Percentiles rank a stretch among this genome's conserved stretches.
Conservation (phyloP, 495 filamentous ascomycete species). For the Aspergillus coremiiformis region DNA sequence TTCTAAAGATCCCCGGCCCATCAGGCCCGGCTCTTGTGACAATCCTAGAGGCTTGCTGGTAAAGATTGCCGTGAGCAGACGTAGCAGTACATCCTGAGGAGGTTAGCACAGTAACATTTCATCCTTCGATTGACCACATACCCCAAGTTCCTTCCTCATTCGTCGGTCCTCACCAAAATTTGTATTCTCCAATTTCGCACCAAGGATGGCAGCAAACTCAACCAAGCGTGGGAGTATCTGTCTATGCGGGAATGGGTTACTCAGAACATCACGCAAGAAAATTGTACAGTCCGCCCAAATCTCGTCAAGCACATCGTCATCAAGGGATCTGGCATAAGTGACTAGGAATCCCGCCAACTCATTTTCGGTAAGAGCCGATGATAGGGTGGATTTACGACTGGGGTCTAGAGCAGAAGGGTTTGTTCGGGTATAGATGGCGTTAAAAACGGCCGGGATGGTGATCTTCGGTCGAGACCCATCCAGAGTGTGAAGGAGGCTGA, state of each 20-base stretch:
- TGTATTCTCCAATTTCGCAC: slow-evolving; percentile 92
- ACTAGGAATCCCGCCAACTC: slow-evolving; percentile 84
- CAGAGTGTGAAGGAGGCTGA: slow-evolving; percentile 82
- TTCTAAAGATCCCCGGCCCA: slow-evolving; percentile 39
- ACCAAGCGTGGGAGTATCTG: slow-evolving; percentile 82
- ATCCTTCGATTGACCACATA: slow-evolving; percentile 38
- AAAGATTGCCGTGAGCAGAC: slow-evolving; percentile 83
- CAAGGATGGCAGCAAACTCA: slow-evolving; percentile 81
- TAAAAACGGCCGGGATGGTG: slow-evolving; percentile 93
- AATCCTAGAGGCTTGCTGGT: slow-evolving; percentile 72
- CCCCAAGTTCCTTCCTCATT: slow-evolving; percentile 87
- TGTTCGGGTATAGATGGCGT: slow-evolving; percentile 89
- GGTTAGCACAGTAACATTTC: slow-evolving; percentile 20
- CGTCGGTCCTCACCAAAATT: slow-evolving; percentile 93
- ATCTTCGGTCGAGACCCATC: slow-evolving; percentile 88
- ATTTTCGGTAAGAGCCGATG: slow-evolving; percentile 69
- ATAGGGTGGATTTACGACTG: slow-evolving; percentile 74
- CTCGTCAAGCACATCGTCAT: slow-evolving; percentile 99
- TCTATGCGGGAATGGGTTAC: slow-evolving; percentile 90
- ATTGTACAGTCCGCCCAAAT: slow-evolving; percentile 94
- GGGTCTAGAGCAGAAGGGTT: slow-evolving; percentile 76
- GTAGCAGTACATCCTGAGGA: slow-evolving; percentile 73
- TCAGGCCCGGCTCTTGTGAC: slow-evolving; percentile 35
- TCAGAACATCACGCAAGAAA: slow-evolving; percentile 82
- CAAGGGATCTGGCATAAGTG: slow-evolving; percentile 78